These are phyloP conservation scores for Dendrocalamus sinicus DNA, from an alignment of 176 grass and related monocot species.

Conservation along the genomic window DNA sequence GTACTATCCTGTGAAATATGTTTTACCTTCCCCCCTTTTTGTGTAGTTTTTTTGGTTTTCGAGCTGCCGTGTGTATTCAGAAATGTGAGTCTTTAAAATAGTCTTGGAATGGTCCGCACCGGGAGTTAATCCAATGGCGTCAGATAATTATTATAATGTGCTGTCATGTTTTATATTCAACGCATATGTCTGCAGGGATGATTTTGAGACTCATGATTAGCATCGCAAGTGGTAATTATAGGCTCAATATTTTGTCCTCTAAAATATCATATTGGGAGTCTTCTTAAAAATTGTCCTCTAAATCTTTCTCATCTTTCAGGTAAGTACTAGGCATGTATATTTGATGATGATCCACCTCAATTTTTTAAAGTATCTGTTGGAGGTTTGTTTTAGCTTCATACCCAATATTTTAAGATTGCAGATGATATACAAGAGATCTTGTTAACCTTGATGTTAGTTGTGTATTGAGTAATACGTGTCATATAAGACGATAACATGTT, in stretches of 20 bases:
- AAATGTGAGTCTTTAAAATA: not conserved
- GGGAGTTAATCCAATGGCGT: not conserved
- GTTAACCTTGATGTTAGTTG: not conserved
- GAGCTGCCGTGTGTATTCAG: not conserved
- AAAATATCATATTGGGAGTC: too few species aligned
- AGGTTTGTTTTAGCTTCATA: too few species aligned
- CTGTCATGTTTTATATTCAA: not conserved
- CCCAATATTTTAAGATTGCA: too few species aligned
- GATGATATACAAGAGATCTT: not conserved
- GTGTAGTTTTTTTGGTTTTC: not conserved
- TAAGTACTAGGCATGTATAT: too few species aligned
- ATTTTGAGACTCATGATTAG: too few species aligned
- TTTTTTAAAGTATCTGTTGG: too few species aligned
- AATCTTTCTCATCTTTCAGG: too few species aligned
- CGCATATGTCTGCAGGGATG: not conserved
- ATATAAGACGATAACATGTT: not conserved
- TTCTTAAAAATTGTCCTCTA: too few species aligned
- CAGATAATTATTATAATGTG: not conserved
- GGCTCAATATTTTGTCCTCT: too few species aligned
- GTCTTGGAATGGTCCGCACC: not conserved
- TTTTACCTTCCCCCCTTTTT: not conserved
- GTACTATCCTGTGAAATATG: conserved; percentile 43
- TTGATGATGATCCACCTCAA: too few species aligned
- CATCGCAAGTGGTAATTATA: not conserved
- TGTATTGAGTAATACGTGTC: not conserved